Evolutionary conservation across 1,139 yeast species (phyloP), one percentile per base, ranked within the genome.

Genomic region (Blastobotrys petasosporus): DNA sequence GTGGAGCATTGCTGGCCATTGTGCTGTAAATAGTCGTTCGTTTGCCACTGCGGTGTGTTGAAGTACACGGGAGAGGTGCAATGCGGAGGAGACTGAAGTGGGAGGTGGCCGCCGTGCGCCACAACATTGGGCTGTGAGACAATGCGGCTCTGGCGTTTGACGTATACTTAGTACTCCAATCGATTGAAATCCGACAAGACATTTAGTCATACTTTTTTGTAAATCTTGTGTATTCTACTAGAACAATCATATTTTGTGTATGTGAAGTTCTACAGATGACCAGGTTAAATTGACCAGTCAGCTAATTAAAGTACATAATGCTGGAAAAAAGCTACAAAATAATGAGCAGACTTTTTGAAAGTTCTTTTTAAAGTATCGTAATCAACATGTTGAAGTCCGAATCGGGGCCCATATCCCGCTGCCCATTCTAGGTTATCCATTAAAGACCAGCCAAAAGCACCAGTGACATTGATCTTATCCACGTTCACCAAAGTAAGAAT

Each of bases 381-480:
- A 51, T 68, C 65, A 28, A 68, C 68, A 20, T 60, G 62, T 48
- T 67, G 70, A 11, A 68, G 46, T 10, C 71, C 71, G 52, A 65
- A 68, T 38, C 66, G 62, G 9, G 23, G 25, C 7, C 23, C 51
- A 10, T 37, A 41, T 30, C 67, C 67, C 42, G 60, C 61, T 34
- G 68, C 61, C 60, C 69, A 68, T 47, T 67, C 70, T 54, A 66
- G 58, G 49, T 65, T 64, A 51, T 68, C 72, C 31, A 61, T 59
- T 46, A 60, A 57, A 5, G 68, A 57, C 72, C 72, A 68, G 1
- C 67, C 68, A 40, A 66, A 54, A 2, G 66, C 63, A 3, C 70
- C 69, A 12, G 59, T 51, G 12, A 68, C 54, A 10, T 64, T 51
- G 15, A 67, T 65, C 4, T 56, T 53, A 45, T 65, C 69, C 30